Conservation (phyloP, 345 rosid genomes). For the Ceriops tagal region DNA sequence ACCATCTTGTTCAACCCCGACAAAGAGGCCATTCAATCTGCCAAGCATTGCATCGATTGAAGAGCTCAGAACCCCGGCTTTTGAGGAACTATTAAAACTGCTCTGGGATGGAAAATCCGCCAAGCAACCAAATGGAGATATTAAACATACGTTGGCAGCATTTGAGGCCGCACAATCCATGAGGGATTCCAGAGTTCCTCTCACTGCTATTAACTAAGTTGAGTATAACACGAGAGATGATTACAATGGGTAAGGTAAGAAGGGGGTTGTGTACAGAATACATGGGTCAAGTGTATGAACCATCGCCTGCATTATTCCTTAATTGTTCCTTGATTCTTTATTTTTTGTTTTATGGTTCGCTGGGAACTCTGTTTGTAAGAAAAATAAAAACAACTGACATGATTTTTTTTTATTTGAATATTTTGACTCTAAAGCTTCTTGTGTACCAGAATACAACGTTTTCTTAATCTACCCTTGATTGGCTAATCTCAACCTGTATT, state of each 20-base stretch:
- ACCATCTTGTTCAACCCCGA: slow-evolving; percentile 90
- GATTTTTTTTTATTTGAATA: too few species aligned
- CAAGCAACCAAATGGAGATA: slow-evolving; percentile 73
- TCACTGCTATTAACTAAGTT: slow-evolving; percentile 75
- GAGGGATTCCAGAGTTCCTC: slow-evolving; percentile 79
- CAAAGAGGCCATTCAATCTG: slow-evolving; percentile 68
- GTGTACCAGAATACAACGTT: too few species aligned
- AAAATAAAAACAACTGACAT: too few species aligned
- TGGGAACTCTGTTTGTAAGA: neutral
- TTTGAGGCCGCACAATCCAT: slow-evolving; percentile 63
- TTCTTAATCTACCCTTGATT: too few species aligned
- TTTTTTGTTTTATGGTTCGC: neutral
- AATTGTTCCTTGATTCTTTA: slow-evolving; percentile 12
- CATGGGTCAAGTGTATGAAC: slow-evolving; percentile 3
- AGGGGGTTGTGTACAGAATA: slow-evolving; percentile 39
- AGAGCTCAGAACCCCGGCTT: slow-evolving; percentile 83
- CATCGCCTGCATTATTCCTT: slow-evolving; percentile 14
- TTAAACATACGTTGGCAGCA: slow-evolving; percentile 48
- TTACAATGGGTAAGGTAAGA: slow-evolving; percentile 7
- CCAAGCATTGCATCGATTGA: slow-evolving; percentile 76
- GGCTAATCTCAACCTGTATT: too few species aligned
- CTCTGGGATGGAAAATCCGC: slow-evolving; percentile 64
- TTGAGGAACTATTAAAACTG: slow-evolving; percentile 69
- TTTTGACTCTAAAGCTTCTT: too few species aligned
- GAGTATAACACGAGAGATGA: slow-evolving; percentile 6